Evolutionary conservation across 2,329 filamentous ascomycete species (phyloP).

Genomic region (Geoglossum cookeanum): DNA sequence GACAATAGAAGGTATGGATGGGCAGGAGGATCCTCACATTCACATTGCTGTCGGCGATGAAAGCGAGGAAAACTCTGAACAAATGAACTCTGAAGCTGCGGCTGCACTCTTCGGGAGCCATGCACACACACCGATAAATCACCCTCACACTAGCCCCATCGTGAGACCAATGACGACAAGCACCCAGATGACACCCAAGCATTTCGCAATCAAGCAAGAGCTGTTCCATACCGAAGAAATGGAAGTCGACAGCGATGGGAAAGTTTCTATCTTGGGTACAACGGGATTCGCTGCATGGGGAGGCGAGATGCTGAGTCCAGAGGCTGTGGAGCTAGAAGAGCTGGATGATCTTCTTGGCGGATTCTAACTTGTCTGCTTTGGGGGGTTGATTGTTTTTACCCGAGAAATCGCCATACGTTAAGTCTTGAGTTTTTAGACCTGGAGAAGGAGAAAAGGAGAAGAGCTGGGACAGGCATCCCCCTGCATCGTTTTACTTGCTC

Average conservation of each 20-base stretch:
- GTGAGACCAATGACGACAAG: background rate
- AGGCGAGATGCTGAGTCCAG: constrained; percentile 50
- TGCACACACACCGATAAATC: constrained; percentile 9
- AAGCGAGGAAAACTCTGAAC: constrained; percentile 28
- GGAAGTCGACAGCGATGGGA: constrained; percentile 18
- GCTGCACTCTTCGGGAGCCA: constrained; percentile 28
- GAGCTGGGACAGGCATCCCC: background rate
- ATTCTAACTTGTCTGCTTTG: constrained; percentile 30
- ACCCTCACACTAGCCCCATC: constrained; percentile 7
- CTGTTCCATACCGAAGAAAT: constrained; percentile 14
- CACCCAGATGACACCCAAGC: background rate
- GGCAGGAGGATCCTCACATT: constrained; percentile 17
- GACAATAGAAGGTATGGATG: constrained; percentile 2
- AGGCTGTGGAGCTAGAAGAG: constrained; percentile 83
- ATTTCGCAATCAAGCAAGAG: constrained; percentile 12
- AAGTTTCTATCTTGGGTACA: background rate
- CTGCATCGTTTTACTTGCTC: background rate
- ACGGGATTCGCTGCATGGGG: constrained; percentile 26
- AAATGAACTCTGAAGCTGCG: constrained; percentile 30
- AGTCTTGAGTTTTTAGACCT: background rate
- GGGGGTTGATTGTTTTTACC: background rate
- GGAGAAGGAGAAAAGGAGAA: background rate
- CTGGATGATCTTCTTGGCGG: constrained; percentile 71
- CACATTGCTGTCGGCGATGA: constrained; percentile 17
- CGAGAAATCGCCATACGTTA: background rate